phyloP scores from a whole-genome alignment of 2,329 filamentous ascomycete genomes.

The Monosporascus cannonballus region DNA sequence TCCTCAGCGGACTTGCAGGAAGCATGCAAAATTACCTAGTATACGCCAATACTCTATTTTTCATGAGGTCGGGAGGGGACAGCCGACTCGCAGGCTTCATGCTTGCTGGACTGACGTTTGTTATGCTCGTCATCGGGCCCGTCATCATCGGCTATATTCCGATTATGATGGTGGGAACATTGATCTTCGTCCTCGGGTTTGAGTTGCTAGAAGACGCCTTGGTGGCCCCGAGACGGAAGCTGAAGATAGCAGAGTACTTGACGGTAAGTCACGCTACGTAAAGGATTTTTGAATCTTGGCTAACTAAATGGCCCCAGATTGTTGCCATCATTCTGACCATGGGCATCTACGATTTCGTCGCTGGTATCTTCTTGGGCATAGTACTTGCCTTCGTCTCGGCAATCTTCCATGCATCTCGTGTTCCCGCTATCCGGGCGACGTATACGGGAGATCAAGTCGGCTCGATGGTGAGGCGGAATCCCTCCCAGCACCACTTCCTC shows the following conservation, averaged over 20 bases:
- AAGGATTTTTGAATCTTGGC: background rate
- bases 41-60: constrained; percentile 95
- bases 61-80: constrained; percentile 87
- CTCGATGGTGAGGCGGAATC: constrained; percentile 87
- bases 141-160: constrained; percentile 89
- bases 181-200: constrained; percentile 93
- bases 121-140: constrained; percentile 79
- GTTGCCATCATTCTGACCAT: constrained; percentile 88
- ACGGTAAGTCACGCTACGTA: constrained; percentile 51
- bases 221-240: constrained; percentile 80
- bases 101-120: constrained; percentile 73
- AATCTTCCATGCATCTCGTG: constrained; percentile 83
- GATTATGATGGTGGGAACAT: constrained; percentile 89
- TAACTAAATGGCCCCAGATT: constrained; percentile 42
- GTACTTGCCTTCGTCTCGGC: constrained; percentile 85
- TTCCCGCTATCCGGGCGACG: constrained; percentile 83
- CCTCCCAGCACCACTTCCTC: constrained; percentile 81
- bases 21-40: constrained; percentile 97
- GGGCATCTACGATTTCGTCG: constrained; percentile 94
- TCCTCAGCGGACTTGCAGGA: constrained; percentile 76
- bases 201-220: constrained; percentile 86
- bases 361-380: constrained; percentile 88
- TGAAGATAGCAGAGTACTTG: constrained; percentile 80
- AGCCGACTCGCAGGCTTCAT: constrained; percentile 80
- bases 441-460: constrained; percentile 85